Percentiles rank a stretch among this genome's conserved stretches.
Conservation (phyloP, 495 filamentous ascomycete genomes). For the Penicillium chermesinum region DNA sequence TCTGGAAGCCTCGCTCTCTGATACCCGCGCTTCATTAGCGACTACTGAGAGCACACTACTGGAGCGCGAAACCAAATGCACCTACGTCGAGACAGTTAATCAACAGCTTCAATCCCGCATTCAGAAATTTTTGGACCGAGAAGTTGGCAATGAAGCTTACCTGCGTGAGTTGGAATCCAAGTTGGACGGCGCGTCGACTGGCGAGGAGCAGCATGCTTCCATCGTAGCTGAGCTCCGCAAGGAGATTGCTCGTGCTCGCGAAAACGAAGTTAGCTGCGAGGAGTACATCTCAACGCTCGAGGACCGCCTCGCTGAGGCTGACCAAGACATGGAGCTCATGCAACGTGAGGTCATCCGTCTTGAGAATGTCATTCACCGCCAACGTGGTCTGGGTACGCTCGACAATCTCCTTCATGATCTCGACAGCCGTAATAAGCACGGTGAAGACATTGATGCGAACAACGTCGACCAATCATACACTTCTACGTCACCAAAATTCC, state of each 20-base stretch:
- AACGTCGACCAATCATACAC: conserved; percentile 19
- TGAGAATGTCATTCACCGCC: conserved; percentile 92
- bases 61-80: conserved; percentile 89
- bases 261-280: conserved; percentile 82
- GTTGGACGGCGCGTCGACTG: conserved; percentile 81
- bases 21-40: conserved; percentile 77
- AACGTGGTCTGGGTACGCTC: conserved; percentile 89
- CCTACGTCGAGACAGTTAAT: conserved; percentile 87
- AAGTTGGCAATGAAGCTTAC: conserved; percentile 84
- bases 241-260: conserved; percentile 82
- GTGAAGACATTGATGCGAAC: conserved; percentile 17
- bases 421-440: conserved; percentile 65
- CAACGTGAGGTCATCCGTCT: conserved; percentile 91
- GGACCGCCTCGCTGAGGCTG: conserved; percentile 89
- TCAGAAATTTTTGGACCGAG: conserved; percentile 85
- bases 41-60: conserved; percentile 77
- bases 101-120: conserved; percentile 81
- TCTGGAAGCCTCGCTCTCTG: conserved; percentile 87
- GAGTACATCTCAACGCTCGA: conserved; percentile 98
- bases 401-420: conserved; percentile 89
- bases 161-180: conserved; percentile 85
- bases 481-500: conserved; percentile 11
- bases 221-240: conserved; percentile 85
- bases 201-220: conserved; percentile 84
- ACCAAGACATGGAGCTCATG: conserved; percentile 95